These are phyloP conservation scores for Bauhinia variegata DNA, from an alignment of 306 rosid species.

Conservation along the genomic window DNA sequence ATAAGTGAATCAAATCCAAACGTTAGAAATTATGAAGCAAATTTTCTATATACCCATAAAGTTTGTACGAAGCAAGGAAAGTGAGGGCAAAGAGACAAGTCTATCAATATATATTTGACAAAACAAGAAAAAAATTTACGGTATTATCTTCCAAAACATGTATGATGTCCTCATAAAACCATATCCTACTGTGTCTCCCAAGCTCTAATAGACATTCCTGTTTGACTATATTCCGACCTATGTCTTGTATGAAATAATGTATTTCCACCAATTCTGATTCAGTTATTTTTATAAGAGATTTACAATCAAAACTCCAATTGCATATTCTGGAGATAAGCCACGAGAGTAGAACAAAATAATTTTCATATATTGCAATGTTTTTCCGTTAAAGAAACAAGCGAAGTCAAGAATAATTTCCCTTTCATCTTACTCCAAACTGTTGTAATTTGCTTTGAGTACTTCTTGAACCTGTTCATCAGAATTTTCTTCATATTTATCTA, in stretches of 20 bases:
- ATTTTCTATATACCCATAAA: too few species aligned
- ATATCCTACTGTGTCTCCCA: slow-evolving; percentile 26
- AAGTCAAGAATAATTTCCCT: slow-evolving; percentile 7
- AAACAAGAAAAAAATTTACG: slow-evolving; percentile 11
- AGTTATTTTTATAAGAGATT: slow-evolving; percentile 24
- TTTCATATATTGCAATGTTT: background rate
- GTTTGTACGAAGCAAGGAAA: too few species aligned
- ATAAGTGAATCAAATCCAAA: too few species aligned
- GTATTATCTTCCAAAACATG: slow-evolving; percentile 18
- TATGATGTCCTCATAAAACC: slow-evolving; percentile 20
- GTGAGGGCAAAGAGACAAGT: too few species aligned
- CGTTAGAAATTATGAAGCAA: too few species aligned
- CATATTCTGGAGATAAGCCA: slow-evolving; percentile 13
- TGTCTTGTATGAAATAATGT: slow-evolving; percentile 20
- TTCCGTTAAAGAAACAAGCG: slow-evolving; percentile 32
- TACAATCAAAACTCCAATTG: slow-evolving; percentile 7
- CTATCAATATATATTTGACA: background rate
- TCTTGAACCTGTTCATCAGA: too few species aligned
- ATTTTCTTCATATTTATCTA: too few species aligned
- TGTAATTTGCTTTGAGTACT: too few species aligned
- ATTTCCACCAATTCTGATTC: slow-evolving; percentile 12
- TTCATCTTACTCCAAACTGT: slow-evolving; percentile 4
- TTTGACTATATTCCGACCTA: slow-evolving; percentile 21
- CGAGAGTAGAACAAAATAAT: slow-evolving; percentile 2
- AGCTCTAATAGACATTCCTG: slow-evolving; percentile 22